These are phyloP conservation scores for Groenewaldozyma tartarivorans DNA, from an alignment of 805 yeast species.

Conservation along the genomic window DNA sequence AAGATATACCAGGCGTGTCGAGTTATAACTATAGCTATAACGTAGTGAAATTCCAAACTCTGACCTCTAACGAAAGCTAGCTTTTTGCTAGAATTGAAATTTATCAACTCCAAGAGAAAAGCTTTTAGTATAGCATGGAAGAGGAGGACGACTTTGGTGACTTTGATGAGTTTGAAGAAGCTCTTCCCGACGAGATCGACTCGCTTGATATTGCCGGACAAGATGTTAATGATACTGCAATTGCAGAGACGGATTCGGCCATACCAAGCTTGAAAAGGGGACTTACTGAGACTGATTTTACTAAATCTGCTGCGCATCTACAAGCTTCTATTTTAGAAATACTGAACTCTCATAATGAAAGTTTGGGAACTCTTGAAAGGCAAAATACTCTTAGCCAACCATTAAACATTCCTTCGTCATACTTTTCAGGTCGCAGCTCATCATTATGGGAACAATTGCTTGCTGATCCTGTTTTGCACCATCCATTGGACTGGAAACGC, in stretches of 20 bases:
- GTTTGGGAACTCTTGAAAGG: not conserved
- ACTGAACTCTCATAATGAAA: not conserved
- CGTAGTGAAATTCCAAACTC: too few species aligned
- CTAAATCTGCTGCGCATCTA: slow-evolving; percentile 13
- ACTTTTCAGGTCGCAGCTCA: slow-evolving; percentile 17
- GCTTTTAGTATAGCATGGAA: not conserved
- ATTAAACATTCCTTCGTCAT: slow-evolving; percentile 6
- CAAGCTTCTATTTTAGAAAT: slow-evolving; percentile 11
- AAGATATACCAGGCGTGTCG: too few species aligned
- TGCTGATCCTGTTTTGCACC: slow-evolving; percentile 37
- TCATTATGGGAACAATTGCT: slow-evolving; percentile 37
- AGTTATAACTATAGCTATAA: too few species aligned
- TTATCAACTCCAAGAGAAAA: too few species aligned
- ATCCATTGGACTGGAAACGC: slow-evolving; percentile 60
- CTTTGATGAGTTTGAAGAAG: slow-evolving; percentile 28
- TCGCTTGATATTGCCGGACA: too few species aligned
- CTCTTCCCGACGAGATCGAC: not conserved
- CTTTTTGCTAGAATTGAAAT: too few species aligned
- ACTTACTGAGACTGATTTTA: slow-evolving; percentile 13
- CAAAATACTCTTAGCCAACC: not conserved
- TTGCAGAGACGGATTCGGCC: slow-evolving; percentile 14
- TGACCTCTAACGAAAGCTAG: too few species aligned
- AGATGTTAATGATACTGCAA: slow-evolving; percentile 1
- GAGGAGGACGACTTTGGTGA: slow-evolving; percentile 23
- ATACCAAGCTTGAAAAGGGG: slow-evolving; percentile 11